Evolutionary conservation across 352 stramenopile genomes (phyloP), one percentile per base, ranked within the genome.

Genomic region (Pilasporangium apinafurcum): DNA sequence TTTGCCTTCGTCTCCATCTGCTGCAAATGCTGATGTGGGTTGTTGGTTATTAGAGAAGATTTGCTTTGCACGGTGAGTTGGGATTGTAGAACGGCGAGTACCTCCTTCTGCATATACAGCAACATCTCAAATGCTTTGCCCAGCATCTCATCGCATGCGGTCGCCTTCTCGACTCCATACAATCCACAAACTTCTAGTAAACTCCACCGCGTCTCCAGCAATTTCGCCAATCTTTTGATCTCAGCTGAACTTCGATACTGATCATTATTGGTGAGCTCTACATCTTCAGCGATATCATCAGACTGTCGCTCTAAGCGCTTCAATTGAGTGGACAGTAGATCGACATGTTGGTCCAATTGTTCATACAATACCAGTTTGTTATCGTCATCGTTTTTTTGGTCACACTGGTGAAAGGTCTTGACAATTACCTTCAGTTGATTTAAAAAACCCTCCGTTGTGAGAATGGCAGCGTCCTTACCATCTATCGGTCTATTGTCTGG

Each of bases 331-430:
- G 65, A 65, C 21, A 85, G 38, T 17, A 55, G 24, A 4, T 83
- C 72, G 7, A 86, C 62, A 38, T 85, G 68, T 2, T 50, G 67
- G 37, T 88, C 70, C 8, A 88, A 49, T 28, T 81, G 62, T 17
- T 68, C 56, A 28, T 78, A 64, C n/a, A 48, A 24, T n/a, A 47
- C 29, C 8, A 79, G 16, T 59, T 70, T 32, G 37, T 42, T 8
- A 21, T 32, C 10, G 17, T 18, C 28, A 8, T 17, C 41, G 18
- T 39, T 56, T 0, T 35, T 21, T 31, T 56, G 16, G 31, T 62
- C 56, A 4, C 45, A 64, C 17, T 58, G 35, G 17, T 83, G 66
- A 25, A 85, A 83, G 3, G 58, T 48, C 38, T 64, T 70, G 5
- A 83, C 63, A 17, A 82, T 65, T 6, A 50, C 35, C 35, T 78